phyloP scores from a whole-genome alignment of 2,329 filamentous ascomycete species.

The Ambrosiella cleistominuta region DNA sequence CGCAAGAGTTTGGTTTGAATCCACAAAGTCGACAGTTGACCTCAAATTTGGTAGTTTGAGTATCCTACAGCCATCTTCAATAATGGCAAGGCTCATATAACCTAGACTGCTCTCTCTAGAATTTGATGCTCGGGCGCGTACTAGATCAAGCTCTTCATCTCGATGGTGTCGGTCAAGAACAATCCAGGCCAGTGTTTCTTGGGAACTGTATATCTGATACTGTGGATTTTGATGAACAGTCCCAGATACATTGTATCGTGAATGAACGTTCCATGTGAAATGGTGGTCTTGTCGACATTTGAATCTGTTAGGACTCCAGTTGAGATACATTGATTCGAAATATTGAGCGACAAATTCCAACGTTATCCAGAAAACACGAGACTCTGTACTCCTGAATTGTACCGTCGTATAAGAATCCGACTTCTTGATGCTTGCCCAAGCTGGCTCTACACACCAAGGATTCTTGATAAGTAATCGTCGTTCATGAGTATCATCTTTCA shows the following conservation, averaged over 20 bases:
- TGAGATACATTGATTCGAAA: conserved; percentile 91
- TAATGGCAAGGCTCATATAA: conserved; percentile 78
- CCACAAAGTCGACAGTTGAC: conserved; percentile 71
- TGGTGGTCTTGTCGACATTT: conserved; percentile 70
- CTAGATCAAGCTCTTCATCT: conserved; percentile 42
- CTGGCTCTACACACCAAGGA: conserved; percentile 65
- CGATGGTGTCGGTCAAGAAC: conserved; percentile 75
- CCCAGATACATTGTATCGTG: conserved; percentile 28
- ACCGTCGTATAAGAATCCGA: conserved; percentile 12
- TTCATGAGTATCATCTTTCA: conserved; percentile 44
- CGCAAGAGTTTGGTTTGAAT: conserved; percentile 80
- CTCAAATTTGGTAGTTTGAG: conserved; percentile 55
- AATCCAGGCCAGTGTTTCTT: conserved; percentile 56
- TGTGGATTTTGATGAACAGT: conserved; percentile 50
- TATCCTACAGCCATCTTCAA: conserved; percentile 53
- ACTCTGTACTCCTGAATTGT: conserved; percentile 29
- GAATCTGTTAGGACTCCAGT: conserved; percentile 88
- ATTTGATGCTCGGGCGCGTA: conserved; percentile 2
- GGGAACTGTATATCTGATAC: conserved; percentile 46
- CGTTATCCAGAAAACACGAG: conserved; percentile 68
- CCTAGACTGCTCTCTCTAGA: conserved; percentile 35
- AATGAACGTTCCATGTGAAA: conserved; percentile 59
- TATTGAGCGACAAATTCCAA: conserved; percentile 76
- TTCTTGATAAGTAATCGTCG: conserved; percentile 77
- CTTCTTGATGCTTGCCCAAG: conserved; percentile 8